Evolutionary conservation across 129 eudicot genomes (phyloP), one percentile per base, ranked within the genome.

Genomic region (Chrysanthemum seticuspe): DNA sequence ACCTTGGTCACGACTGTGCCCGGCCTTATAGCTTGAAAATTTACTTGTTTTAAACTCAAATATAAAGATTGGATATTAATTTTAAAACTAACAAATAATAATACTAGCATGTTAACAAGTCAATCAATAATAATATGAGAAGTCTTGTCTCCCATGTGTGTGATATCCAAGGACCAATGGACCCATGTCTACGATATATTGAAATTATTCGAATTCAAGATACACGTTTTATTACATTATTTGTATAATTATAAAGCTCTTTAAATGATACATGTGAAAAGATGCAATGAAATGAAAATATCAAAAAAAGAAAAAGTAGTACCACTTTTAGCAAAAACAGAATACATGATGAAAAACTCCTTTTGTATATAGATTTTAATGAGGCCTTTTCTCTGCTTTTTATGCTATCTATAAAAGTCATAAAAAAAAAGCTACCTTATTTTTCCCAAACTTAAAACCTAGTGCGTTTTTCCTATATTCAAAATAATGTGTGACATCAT

Each of bases 401-500:
- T 45, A 31, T 76, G n/a, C 36, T 9, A 52, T 49, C 82, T 45
- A 78, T 63, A 78, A 77, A 70, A 31, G 66, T 65, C 57, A 77
- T 77, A 70, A 63, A 71, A 53, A 53, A 49, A 70, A 78, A 71
- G 77, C 53, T 36, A 63, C 61, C 82, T 62, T 78, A 71, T 11
- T 40, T 60, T 36, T 57, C 57, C 76, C 36, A n/a, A 40, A 70
- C 57, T 62, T 19, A 71, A 53, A 78, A 50, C 60, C 70, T 67
- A 67, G 45, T 48, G 40, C 58, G 52, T 19, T 76, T 69, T 49
- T 69, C 21, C 21, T 77, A 23, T 18, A 31, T 51, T 13, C 76
- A 77, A 36, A 27, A 68, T 68, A 68, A 68, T 18, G 51, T 59
- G 45, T 75, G 15, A 74, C 47, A 23, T 23, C 25, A 23, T 23